A percentile compares a stretch with the other conserved stretches of the same genome.
phyloP scores from a whole-genome alignment of 148 eudicot genomes.

The Rhododendron henanense region DNA sequence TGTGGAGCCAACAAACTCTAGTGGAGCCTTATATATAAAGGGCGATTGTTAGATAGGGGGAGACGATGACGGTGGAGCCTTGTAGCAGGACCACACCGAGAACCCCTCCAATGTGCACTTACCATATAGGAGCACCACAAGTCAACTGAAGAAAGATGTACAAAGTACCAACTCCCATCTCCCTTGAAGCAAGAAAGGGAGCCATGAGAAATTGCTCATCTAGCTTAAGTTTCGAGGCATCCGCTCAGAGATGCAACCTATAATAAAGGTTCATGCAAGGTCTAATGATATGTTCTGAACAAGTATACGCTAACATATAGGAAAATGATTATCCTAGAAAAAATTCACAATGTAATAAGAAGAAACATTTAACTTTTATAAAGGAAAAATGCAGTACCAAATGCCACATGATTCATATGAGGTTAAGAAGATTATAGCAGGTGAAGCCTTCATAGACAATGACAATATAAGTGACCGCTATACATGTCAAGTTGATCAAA shows the following conservation, averaged over 20 bases:
- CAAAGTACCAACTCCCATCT: background rate
- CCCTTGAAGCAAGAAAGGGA: background rate
- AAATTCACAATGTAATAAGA: background rate
- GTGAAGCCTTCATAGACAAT: background rate
- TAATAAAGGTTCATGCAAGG: background rate
- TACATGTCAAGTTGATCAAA: background rate
- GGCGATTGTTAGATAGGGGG: background rate
- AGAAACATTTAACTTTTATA: no score
- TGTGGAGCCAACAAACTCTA: background rate
- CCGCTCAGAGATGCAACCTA: background rate
- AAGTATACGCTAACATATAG: background rate
- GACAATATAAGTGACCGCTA: background rate
- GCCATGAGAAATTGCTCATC: background rate
- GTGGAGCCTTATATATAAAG: background rate
- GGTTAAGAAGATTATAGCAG: background rate
- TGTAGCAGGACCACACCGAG: background rate
- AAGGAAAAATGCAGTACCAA: background rate
- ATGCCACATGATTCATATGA: background rate
- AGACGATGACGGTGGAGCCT: background rate
- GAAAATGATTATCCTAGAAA: background rate
- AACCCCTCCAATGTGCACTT: background rate
- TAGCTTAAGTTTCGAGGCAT: background rate
- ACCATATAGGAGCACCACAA: background rate
- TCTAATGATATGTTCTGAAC: background rate
- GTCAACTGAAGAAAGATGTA: background rate